Evolutionary conservation across 2,329 filamentous ascomycete genomes (phyloP), one percentile per base, ranked within the genome.

Genomic region (Phyllosticta citribraziliensis): DNA sequence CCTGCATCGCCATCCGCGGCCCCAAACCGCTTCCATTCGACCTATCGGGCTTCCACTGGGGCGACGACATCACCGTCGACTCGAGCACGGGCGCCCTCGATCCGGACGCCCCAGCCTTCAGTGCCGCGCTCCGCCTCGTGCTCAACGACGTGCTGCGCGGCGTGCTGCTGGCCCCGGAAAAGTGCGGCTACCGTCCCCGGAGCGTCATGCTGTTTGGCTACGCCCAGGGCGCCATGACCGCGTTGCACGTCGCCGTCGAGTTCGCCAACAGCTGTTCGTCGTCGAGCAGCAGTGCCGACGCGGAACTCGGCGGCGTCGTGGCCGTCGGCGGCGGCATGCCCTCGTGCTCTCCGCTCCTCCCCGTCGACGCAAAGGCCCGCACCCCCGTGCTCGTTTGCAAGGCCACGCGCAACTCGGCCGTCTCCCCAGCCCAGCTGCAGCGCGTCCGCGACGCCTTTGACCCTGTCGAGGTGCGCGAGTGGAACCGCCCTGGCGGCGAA

Each of bases 1-100:
- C 86, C 61, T 85, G 85, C 67, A 82, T 96, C 59, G 83, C 89
- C 6, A 78, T 95, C 52, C 88, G 88, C 69, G 91, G 86, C 0
- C 85, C 88, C 0, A 79, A 79, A 24, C 82, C 83, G 0, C 78
- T 96, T 5, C 88, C 89, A 1, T 84, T 89, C 59, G 80, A 85
- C 54, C 75, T 92, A 5, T 79, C 85, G 2, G 85, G 84, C 27
- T 88, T 81, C 68, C 82, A 85, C 67, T 85, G 82, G 82, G 80
- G 81, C 59, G 81, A 84, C 68, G 82, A 85, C 65, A 75, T 85
- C 56, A 71, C 82, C 14, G 80, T 85, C 65, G 80, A 84, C 65
- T 75, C 79, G 51, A 70, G 69, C 2, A 78, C 73, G 1, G 80
- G 80, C 19, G 77, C 75, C 8, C 76, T 85, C 55, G 82, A 84